These are phyloP conservation scores for Leucoagaricus sp. DNA, from an alignment of 1,284 basidiomycete species.

Conservation along the genomic window DNA sequence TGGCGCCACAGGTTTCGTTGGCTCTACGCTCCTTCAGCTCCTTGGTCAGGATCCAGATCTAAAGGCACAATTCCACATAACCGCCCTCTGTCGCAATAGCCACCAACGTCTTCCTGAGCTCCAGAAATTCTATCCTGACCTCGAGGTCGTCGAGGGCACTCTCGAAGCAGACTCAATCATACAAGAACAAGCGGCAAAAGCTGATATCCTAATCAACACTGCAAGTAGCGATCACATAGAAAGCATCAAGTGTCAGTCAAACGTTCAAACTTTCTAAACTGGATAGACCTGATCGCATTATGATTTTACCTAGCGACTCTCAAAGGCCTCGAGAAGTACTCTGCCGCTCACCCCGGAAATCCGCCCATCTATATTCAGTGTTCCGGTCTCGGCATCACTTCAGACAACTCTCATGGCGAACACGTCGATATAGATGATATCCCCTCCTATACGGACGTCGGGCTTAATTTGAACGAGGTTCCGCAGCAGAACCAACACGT, in stretches of 20 bases:
- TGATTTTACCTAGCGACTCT: constrained; percentile 37
- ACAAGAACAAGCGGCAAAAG: constrained; percentile 33
- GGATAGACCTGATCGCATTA: too few relatives aligned
- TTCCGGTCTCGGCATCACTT: constrained; percentile 40
- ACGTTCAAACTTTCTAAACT: too few relatives aligned
- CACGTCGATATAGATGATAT: constrained; percentile 28
- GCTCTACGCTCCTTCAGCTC: constrained; percentile 37
- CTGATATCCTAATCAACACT: constrained; percentile 35
- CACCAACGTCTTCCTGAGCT: constrained; percentile 30
- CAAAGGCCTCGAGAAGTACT: constrained; percentile 36
- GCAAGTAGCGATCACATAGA: constrained; percentile 41
- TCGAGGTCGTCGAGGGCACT: constrained; percentile 37
- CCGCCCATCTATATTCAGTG: constrained; percentile 44
- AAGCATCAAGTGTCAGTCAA: constrained; percentile 34
- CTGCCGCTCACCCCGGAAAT: constrained; percentile 31
- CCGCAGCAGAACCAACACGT: constrained; percentile 35
- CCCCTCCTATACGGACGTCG: constrained; percentile 36
- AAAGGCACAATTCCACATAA: constrained; percentile 31
- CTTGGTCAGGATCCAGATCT: constrained; percentile 27
- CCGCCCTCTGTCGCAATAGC: constrained; percentile 37
- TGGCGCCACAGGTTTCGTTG: constrained; percentile 47
- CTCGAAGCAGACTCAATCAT: constrained; percentile 38
- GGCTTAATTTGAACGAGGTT: constrained; percentile 32
- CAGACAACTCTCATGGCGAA: constrained; percentile 41
- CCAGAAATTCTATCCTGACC: constrained; percentile 29